These are phyloP conservation scores for Sabuloglossum arenarium DNA, from an alignment of 495 filamentous ascomycete species.

Conservation along the genomic window DNA sequence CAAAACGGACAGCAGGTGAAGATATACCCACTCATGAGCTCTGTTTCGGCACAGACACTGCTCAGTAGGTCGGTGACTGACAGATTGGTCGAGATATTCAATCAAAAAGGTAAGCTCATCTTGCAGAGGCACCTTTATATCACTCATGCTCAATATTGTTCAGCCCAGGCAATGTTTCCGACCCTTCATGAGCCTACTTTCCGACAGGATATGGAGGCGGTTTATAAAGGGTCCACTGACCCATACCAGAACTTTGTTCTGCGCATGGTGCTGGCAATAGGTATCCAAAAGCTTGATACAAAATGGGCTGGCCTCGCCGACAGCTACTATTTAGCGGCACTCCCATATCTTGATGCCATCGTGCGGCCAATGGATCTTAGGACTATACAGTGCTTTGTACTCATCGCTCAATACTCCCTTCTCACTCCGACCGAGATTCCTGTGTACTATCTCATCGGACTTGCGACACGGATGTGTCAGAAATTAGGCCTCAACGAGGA, in stretches of 20 bases:
- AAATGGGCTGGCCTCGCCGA: slow-evolving; percentile 73
- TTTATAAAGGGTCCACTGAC: slow-evolving; percentile 54
- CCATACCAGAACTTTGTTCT: slow-evolving; percentile 69
- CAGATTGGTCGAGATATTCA: slow-evolving; percentile 56
- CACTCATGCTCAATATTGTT: neutral
- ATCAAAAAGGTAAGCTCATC: slow-evolving; percentile 45
- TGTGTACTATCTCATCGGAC: slow-evolving; percentile 75
- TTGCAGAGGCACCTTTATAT: neutral
- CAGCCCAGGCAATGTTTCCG: slow-evolving; percentile 72
- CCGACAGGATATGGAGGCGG: slow-evolving; percentile 50
- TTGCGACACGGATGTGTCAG: slow-evolving; percentile 67
- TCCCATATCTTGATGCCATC: slow-evolving; percentile 57
- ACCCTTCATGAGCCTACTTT: slow-evolving; percentile 69
- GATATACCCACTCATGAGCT: slow-evolving; percentile 60
- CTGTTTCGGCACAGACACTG: slow-evolving; percentile 43
- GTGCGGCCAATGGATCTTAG: slow-evolving; percentile 62
- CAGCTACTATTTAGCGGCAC: slow-evolving; percentile 73
- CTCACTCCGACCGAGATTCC: slow-evolving; percentile 78
- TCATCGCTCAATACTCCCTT: slow-evolving; percentile 83
- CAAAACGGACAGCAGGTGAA: slow-evolving; percentile 20
- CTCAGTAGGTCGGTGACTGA: slow-evolving; percentile 47
- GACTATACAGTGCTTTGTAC: slow-evolving; percentile 70
- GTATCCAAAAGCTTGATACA: slow-evolving; percentile 68
- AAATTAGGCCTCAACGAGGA: slow-evolving; percentile 71
- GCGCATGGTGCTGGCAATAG: slow-evolving; percentile 78